Conservation (phyloP, 768 basidiomycete genomes). For the Flagelloscypha sp. region DNA sequence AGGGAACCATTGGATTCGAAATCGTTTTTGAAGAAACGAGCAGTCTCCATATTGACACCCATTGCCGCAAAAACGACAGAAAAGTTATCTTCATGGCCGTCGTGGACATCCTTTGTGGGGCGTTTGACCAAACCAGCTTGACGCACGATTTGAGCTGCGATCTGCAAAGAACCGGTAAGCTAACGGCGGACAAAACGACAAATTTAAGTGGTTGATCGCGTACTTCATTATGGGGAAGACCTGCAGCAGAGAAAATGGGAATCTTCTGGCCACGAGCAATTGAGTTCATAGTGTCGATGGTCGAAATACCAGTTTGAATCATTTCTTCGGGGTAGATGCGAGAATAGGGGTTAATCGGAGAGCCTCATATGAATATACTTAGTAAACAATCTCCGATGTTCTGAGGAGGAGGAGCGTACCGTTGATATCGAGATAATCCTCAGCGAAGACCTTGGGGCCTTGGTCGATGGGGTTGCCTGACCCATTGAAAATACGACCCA, state of each 20-base stretch:
- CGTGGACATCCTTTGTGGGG: conserved; percentile 94
- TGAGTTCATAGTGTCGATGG: conserved; percentile 96
- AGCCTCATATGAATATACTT: conserved; percentile 43
- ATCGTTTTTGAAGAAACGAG: conserved; percentile 99
- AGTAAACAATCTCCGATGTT: conserved; percentile 4
- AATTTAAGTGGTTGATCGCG: conserved; percentile 19
- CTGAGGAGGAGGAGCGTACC: conserved; percentile 42
- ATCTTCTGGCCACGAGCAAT: conserved; percentile 99
- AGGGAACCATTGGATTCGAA: conserved; percentile 98
- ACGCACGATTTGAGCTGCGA: conserved; percentile 99
- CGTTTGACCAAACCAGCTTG: conserved; percentile 96
- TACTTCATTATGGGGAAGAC: conserved; percentile 98
- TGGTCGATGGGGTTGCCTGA: conserved; percentile 97
- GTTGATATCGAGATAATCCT: conserved; percentile 99
- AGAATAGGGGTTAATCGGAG: conserved; percentile 95
- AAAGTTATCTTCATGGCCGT: conserved; percentile 99
- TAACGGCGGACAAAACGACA: conserved; percentile 7
- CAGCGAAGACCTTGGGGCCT: conserved; percentile 97
- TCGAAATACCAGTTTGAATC: conserved; percentile 99
- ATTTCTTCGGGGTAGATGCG: conserved; percentile 99
- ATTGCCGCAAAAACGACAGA: conserved; percentile 99
- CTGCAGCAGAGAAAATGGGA: conserved; percentile 98
- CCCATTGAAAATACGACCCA: conserved; percentile 98
- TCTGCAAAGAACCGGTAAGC: conserved; percentile 38
- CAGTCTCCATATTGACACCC: conserved; percentile 99